Percentiles rank a stretch among this genome's conserved stretches.
Evolutionary conservation across 257 asterid genomes (phyloP).

Genomic region (Agastache rugosa): DNA sequence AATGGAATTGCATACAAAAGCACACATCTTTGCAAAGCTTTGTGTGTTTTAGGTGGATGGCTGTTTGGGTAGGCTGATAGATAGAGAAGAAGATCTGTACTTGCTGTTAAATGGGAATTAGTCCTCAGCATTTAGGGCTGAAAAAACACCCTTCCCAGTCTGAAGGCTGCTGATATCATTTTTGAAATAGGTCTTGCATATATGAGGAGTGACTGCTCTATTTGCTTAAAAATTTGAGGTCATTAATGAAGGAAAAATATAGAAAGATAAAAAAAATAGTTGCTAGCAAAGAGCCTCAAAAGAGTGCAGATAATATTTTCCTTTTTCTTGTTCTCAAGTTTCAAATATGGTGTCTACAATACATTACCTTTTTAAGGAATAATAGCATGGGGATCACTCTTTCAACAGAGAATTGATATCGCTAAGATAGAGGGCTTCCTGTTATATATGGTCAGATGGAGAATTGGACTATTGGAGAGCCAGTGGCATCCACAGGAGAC

Average conservation of each 20-base stretch:
- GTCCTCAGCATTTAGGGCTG: background rate
- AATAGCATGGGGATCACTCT: background rate
- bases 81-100: background rate
- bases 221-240: background rate
- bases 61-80: too few species aligned
- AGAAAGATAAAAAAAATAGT: constrained; percentile 1
- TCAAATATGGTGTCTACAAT: constrained; percentile 12
- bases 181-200: background rate
- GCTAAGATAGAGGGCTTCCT: constrained; percentile 8
- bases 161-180: background rate
- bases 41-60: too few species aligned
- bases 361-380: constrained; percentile 5
- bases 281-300: constrained; percentile 2
- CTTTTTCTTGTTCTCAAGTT: background rate
- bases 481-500: background rate
- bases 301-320: background rate
- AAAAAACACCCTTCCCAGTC: background rate
- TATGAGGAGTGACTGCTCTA: background rate
- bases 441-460: background rate
- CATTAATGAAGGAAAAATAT: background rate
- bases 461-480: background rate
- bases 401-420: constrained; percentile 8
- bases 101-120: constrained; percentile 1
- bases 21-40: too few species aligned
- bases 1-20: too few species aligned